Conservation (phyloP, 2,329 filamentous ascomycete species). For the Microdochium bolleyi region DNA sequence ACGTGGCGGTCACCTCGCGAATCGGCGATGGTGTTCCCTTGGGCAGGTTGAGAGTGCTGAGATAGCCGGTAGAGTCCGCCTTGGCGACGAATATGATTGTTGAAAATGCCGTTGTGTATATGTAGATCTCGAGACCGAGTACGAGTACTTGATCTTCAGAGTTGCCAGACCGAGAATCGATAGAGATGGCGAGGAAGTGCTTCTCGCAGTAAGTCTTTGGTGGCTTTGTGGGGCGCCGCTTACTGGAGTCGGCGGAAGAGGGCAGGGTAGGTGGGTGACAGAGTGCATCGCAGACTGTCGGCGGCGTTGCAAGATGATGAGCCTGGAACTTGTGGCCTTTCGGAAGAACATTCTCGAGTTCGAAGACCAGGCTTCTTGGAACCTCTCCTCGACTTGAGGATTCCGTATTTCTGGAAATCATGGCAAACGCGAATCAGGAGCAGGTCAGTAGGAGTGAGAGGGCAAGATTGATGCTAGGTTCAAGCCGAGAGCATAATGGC, state of each 20-base stretch:
- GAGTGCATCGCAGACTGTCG: conserved; percentile 64
- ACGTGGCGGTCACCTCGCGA: conserved; percentile 63
- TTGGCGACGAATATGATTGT: conserved; percentile 94
- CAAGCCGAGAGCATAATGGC: not conserved
- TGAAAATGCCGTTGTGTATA: conserved; percentile 74
- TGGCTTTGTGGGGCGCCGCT: conserved; percentile 15
- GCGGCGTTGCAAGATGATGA: conserved; percentile 83
- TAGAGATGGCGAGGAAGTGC: conserved; percentile 59
- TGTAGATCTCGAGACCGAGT: conserved; percentile 77
- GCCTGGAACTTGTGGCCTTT: conserved; percentile 54
- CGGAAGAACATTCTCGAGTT: conserved; percentile 42
- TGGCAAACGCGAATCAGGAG: not conserved
- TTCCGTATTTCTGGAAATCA: not conserved
- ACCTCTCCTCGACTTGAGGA: not conserved
- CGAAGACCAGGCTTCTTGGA: not conserved
- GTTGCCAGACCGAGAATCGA: conserved; percentile 20
- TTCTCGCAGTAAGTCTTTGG: conserved; percentile 70
- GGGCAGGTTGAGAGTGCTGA: conserved; percentile 58
- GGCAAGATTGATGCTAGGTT: not conserved
- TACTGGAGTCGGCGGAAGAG: not conserved
- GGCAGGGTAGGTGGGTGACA: conserved; percentile 67
- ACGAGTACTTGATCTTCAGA: conserved; percentile 51
- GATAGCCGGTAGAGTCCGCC: conserved; percentile 89
- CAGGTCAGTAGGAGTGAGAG: not conserved
- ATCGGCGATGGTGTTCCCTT: conserved; percentile 63